Percentiles rank a stretch among this genome's conserved stretches.
phyloP scores from a whole-genome alignment of 106 monocot genomes.

The Allium sativum region DNA sequence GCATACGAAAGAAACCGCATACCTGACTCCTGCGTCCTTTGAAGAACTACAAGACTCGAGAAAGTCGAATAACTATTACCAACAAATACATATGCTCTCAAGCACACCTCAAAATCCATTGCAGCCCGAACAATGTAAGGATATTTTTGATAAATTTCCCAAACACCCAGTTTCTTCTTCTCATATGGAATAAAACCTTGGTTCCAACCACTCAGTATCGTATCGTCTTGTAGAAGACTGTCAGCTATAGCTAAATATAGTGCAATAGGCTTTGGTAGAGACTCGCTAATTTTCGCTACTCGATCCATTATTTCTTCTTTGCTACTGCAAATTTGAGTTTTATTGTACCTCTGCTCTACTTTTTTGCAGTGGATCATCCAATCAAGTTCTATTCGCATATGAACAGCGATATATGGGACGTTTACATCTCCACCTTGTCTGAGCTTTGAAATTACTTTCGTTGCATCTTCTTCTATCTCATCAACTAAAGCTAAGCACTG shows the following conservation, averaged over 20 bases:
- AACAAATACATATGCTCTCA: constrained; percentile 64
- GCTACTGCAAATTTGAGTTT: constrained; percentile 75
- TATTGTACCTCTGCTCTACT: constrained; percentile 50
- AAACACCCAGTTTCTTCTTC: constrained; percentile 74
- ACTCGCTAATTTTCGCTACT: constrained; percentile 28
- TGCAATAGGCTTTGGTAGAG: constrained; percentile 31
- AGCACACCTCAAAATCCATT: constrained; percentile 85
- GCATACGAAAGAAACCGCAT: constrained; percentile 52
- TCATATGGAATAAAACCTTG: constrained; percentile 67
- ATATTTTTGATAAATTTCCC: constrained; percentile 54
- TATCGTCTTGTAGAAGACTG: constrained; percentile 64
- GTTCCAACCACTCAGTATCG: constrained; percentile 64
- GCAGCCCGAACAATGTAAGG: constrained; percentile 85
- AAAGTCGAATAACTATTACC: constrained; percentile 98
- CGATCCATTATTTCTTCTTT: constrained; percentile 68
- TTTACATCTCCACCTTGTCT: constrained; percentile 17
- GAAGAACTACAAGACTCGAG: constrained; percentile 69
- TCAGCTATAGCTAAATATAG: constrained; percentile 90
- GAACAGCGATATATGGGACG: constrained; percentile 71
- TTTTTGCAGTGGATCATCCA: constrained; percentile 99
- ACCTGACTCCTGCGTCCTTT: constrained; percentile 51
- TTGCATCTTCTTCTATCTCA: constrained; percentile 64
- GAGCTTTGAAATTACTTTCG: constrained; percentile 64
- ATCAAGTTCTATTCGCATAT: constrained; percentile 96
- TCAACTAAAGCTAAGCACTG: constrained; percentile 61